Conservation (phyloP, 257 asterid genomes). For the Ilex asprella region DNA sequence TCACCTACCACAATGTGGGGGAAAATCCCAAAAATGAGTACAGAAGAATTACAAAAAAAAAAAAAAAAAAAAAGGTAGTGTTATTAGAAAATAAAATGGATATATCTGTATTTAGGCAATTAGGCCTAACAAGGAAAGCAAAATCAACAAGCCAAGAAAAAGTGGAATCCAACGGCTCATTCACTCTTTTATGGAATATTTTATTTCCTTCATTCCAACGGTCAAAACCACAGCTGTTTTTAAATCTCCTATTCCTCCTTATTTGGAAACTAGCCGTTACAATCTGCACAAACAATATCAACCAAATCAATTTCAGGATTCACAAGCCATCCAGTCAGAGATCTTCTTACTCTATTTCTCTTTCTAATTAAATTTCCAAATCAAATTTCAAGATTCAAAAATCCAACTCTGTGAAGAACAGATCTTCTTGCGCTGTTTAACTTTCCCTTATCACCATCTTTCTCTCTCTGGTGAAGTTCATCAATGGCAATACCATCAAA, state of each 20-base stretch:
- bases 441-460: conserved; percentile 9
- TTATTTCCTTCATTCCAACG: conserved; percentile 31
- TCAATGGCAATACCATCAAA: conserved; percentile 58
- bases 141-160: neutral
- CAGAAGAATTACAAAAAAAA: too few relatives aligned
- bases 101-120: too few relatives aligned
- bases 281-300: conserved; percentile 4
- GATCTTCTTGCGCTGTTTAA: conserved; percentile 3
- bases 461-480: neutral
- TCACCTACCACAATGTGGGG: too few relatives aligned
- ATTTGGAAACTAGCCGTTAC: conserved; percentile 68
- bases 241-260: conserved; percentile 15
- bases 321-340: conserved; percentile 1
- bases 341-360: neutral
- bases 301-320: neutral
- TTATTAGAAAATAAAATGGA: too few relatives aligned
- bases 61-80: too few relatives aligned
- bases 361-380: neutral
- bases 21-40: too few relatives aligned
- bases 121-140: neutral
- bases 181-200: neutral
- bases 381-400: conserved; percentile 17
- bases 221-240: conserved; percentile 32
- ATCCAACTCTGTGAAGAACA: conserved; percentile 22
- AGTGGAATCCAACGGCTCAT: conserved; percentile 27